These are phyloP conservation scores for Ganoderma multipileum DNA, from an alignment of 1,284 basidiomycete species.

Conservation along the genomic window DNA sequence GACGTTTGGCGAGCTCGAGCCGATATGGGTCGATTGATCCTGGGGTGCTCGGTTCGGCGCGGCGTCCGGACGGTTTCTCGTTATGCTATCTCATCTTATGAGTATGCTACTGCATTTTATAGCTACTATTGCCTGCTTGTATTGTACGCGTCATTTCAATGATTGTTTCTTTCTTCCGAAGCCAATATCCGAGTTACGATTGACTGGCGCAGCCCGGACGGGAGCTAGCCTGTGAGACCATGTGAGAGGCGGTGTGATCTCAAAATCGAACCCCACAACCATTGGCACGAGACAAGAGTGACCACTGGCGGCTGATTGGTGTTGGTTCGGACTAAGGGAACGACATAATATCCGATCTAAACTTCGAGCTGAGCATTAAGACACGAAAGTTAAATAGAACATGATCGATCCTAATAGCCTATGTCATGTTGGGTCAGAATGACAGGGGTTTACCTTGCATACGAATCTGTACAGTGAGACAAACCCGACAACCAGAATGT, in stretches of 20 bases:
- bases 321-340: too few relatives aligned
- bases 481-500: too few relatives aligned
- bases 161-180: background rate
- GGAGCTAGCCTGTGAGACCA: background rate
- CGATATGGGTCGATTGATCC: slow-evolving; percentile 18
- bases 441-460: too few relatives aligned
- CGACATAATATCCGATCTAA: too few relatives aligned
- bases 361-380: too few relatives aligned
- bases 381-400: too few relatives aligned
- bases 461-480: background rate
- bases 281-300: too few relatives aligned
- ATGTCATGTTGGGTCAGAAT: too few relatives aligned
- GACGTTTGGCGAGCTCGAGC: slow-evolving; percentile 5
- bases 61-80: background rate
- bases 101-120: background rate
- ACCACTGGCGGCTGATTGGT: too few relatives aligned
- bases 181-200: background rate
- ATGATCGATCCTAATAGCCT: too few relatives aligned
- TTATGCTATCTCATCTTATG: background rate
- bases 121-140: background rate
- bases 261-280: background rate
- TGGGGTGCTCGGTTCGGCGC: background rate
- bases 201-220: background rate
- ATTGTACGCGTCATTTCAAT: background rate
- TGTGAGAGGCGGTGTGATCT: background rate